A percentile compares a stretch with the other conserved stretches of the same genome.
These are phyloP conservation scores for Mucor plumbeus DNA, from an alignment of 371 early-diverging fungal genomes.

Conservation along the genomic window DNA sequence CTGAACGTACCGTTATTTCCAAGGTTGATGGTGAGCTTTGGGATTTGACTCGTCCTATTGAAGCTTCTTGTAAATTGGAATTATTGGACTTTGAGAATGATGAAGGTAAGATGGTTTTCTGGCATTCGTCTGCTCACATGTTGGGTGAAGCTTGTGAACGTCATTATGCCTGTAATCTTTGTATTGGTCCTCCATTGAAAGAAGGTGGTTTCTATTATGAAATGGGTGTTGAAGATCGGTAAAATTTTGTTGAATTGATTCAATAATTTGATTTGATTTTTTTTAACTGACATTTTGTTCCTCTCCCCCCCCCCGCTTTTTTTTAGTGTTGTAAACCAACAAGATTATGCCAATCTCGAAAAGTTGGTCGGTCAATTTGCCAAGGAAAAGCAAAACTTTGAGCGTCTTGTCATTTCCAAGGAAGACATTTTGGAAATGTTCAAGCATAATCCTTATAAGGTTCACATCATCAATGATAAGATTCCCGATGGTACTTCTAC, in stretches of 20 bases:
- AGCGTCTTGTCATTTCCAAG: slow-evolving; percentile 90
- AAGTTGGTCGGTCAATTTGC: slow-evolving; percentile 84
- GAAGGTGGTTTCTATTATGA: slow-evolving; percentile 99
- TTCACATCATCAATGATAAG: slow-evolving; percentile 90
- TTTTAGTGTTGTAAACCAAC: slow-evolving; percentile 71
- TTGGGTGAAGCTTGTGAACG: slow-evolving; percentile 98
- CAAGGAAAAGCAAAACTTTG: slow-evolving; percentile 97
- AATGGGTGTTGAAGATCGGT: slow-evolving; percentile 85
- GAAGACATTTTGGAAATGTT: slow-evolving; percentile 97
- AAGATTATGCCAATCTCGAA: slow-evolving; percentile 90
- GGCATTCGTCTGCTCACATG: slow-evolving; percentile 99
- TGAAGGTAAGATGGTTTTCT: slow-evolving; percentile 97
- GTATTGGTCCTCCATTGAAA: slow-evolving; percentile 98
- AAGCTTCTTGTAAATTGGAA: slow-evolving; percentile 82
- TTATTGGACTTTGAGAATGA: slow-evolving; percentile 96
- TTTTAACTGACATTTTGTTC: not conserved
- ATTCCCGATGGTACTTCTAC: slow-evolving; percentile 95
- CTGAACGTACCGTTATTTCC: slow-evolving; percentile 92
- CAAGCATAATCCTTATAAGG: slow-evolving; percentile 97
- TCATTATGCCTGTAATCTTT: slow-evolving; percentile 96
- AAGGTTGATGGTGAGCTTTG: slow-evolving; percentile 95
- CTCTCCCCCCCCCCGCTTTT: no score
- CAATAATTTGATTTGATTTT: not conserved
- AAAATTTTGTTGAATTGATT: not conserved
- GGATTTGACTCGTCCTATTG: slow-evolving; percentile 93